These are phyloP conservation scores for Lodderomyces parapsilosis DNA, from an alignment of 1,139 yeast species.

Conservation along the genomic window DNA sequence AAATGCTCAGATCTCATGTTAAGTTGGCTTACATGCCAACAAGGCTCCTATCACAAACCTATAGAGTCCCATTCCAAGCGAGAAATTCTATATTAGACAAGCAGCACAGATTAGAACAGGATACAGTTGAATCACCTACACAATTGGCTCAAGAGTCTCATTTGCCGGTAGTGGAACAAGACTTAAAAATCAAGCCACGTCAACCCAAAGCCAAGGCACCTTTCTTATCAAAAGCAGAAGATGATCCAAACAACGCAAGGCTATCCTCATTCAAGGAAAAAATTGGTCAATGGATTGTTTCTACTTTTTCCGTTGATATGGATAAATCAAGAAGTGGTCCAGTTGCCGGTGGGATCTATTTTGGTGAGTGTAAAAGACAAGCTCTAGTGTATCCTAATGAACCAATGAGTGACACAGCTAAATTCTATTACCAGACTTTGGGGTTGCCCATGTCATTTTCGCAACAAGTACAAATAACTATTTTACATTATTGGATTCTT, in stretches of 20 bases:
- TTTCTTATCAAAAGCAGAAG: constrained; percentile 56
- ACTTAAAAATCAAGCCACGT: constrained; percentile 38
- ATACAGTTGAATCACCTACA: constrained; percentile 34
- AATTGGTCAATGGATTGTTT: constrained; percentile 71
- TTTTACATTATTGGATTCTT: constrained; percentile 89
- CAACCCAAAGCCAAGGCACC: constrained; percentile 46
- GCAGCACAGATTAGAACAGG: constrained; percentile 18
- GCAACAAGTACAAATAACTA: constrained; percentile 92
- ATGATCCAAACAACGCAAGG: constrained; percentile 37
- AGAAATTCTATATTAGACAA: constrained; percentile 20
- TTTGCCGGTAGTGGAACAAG: constrained; percentile 47
- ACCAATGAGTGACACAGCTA: constrained; percentile 61
- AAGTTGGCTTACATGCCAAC: neutral
- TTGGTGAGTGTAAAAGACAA: constrained; percentile 83
- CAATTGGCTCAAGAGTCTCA: constrained; percentile 49
- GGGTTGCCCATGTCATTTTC: constrained; percentile 83
- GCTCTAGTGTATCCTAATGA: constrained; percentile 75
- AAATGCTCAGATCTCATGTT: constrained; percentile 2
- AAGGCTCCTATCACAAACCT: constrained; percentile 8
- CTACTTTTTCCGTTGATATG: constrained; percentile 77
- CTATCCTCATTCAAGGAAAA: constrained; percentile 70
- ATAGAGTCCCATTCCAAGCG: constrained; percentile 14
- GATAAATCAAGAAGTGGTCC: constrained; percentile 92
- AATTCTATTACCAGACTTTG: constrained; percentile 75
- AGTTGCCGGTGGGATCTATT: constrained; percentile 85